phyloP scores from a whole-genome alignment of 2,329 filamentous ascomycete genomes.

The Cordyceps tenuipes region DNA sequence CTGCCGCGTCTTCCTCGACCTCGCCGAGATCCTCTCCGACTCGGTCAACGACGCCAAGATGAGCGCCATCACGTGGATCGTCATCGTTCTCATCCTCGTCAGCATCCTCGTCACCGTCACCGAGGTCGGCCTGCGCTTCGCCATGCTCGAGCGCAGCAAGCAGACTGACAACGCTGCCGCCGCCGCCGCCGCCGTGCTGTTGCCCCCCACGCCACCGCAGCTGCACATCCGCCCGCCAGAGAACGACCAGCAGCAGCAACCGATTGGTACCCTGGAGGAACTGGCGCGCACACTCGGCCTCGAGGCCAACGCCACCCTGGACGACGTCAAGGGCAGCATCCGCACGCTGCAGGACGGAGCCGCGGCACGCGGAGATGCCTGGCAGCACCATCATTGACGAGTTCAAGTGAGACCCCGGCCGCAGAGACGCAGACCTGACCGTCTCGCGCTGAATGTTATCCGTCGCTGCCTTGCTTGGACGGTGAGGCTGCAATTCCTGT shows the following conservation, averaged over 20 bases:
- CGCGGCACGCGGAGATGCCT: not conserved
- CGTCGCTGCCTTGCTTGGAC: not conserved
- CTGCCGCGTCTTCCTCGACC: conserved; percentile 90
- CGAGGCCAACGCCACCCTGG: conserved; percentile 26
- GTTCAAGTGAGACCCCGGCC: not conserved
- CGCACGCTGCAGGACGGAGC: conserved; percentile 19
- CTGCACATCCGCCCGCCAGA: not conserved
- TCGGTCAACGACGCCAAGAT: conserved; percentile 91
- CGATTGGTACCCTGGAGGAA: conserved; percentile 25
- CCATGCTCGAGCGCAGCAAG: conserved; percentile 46
- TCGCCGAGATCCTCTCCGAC: conserved; percentile 90
- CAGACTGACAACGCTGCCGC: conserved; percentile 12
- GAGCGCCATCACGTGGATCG: conserved; percentile 95
- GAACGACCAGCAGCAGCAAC: not conserved
- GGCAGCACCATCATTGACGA: conserved; percentile 1
- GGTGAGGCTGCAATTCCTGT: not conserved
- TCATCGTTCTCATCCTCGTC: conserved; percentile 86
- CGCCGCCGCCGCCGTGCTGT: not conserved
- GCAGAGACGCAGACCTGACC: not conserved
- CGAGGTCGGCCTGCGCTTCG: conserved; percentile 82
- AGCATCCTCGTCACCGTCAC: conserved; percentile 86
- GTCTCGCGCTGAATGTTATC: not conserved
- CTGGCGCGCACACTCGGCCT: conserved; percentile 28
- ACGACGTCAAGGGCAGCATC: conserved; percentile 28
- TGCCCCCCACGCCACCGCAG: not conserved